phyloP scores from a whole-genome alignment of 2,329 filamentous ascomycete genomes.

The Fusarium sp. region DNA sequence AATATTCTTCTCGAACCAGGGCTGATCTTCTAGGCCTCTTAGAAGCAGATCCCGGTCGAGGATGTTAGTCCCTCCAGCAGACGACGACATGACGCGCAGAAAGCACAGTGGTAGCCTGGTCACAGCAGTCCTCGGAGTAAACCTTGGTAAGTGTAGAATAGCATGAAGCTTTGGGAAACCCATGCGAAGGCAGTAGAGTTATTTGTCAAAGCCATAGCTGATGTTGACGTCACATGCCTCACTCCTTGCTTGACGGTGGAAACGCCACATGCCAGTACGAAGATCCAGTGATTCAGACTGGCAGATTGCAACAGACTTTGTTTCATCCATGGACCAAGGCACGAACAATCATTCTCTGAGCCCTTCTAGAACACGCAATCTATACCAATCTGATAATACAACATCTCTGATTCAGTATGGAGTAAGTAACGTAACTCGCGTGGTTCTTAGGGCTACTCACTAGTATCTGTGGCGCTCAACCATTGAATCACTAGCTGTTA shows the following conservation, averaged over 20 bases:
- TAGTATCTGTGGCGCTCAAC: neutral
- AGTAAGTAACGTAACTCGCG: neutral
- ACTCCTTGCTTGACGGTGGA: too few relatives aligned
- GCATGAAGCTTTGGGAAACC: neutral
- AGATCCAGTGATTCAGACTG: too few relatives aligned
- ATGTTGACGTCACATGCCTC: neutral
- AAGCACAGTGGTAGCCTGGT: rapidly evolving
- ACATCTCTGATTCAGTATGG: neutral
- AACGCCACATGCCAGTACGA: neutral
- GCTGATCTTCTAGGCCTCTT: neutral
- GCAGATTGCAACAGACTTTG: too few relatives aligned
- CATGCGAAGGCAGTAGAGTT: neutral
- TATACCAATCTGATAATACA: neutral
- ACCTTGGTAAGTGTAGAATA: neutral
- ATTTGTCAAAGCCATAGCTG: neutral
- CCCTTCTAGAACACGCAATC: neutral
- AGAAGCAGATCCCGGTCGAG: neutral
- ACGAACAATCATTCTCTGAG: too few relatives aligned
- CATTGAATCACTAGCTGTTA: neutral
- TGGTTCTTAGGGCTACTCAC: neutral
- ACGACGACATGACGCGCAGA: neutral
- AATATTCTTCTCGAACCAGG: slow-evolving; percentile 5
- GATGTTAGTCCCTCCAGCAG: neutral
- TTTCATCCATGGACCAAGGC: rapidly evolving
- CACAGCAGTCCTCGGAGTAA: neutral